Evolutionary conservation across 805 yeast genomes (phyloP).

Genomic region (Yamadazyma phyllophila): DNA sequence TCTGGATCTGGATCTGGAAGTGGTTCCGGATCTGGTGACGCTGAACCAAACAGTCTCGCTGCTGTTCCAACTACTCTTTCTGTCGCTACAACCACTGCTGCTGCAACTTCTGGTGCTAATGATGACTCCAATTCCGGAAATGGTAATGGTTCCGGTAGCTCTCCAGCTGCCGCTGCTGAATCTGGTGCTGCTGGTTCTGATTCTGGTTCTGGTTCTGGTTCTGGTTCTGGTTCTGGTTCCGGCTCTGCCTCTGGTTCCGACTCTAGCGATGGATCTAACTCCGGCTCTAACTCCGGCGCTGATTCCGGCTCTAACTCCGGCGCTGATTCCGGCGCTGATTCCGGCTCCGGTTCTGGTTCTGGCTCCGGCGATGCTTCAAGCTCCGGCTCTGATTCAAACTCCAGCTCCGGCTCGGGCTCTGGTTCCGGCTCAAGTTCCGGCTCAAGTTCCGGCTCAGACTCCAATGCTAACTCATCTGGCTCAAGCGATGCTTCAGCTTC

Average conservation of each 20-base stretch:
- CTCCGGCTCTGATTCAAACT: slow-evolving; percentile 4
- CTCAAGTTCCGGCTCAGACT: slow-evolving; percentile 2
- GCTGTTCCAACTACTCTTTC: slow-evolving; percentile 8
- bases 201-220: slow-evolving; percentile 3
- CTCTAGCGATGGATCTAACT: not conserved
- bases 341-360: not conserved
- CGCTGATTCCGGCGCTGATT: not conserved
- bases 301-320: not conserved
- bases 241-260: slow-evolving; percentile 5
- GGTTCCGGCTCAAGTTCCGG: slow-evolving; percentile 6
- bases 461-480: not conserved
- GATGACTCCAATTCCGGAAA: not conserved
- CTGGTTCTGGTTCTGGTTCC: slow-evolving; percentile 2
- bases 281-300: slow-evolving; percentile 4
- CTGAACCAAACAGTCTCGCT: not conserved
- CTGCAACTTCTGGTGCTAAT: slow-evolving; percentile 1
- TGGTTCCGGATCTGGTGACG: not conserved
- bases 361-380: not conserved
- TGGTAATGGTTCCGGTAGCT: slow-evolving; percentile 5
- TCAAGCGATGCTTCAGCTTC: not conserved
- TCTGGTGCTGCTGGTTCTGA: slow-evolving; percentile 4
- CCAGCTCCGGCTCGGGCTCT: too few relatives aligned
- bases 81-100: slow-evolving; percentile 11
- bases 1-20: not conserved
- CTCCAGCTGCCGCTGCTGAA: slow-evolving; percentile 1